Evolutionary conservation across 495 filamentous ascomycete genomes (phyloP).

Genomic region (Talaromyces ruber): DNA sequence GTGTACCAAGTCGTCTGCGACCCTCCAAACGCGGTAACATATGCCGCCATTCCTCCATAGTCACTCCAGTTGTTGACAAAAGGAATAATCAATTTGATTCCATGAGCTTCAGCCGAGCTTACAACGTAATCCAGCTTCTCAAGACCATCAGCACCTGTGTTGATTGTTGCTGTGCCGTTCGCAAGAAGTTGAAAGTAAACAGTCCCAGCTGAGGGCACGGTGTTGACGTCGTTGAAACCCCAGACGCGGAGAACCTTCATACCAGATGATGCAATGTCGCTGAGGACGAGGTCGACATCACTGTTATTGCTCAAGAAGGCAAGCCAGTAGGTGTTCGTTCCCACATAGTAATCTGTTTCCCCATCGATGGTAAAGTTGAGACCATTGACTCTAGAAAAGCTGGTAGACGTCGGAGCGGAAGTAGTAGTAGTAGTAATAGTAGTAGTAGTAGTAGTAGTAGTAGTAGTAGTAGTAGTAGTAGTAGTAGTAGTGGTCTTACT

Average conservation of each 20-base stretch:
- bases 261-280: constrained; percentile 38
- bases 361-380: constrained; percentile 13
- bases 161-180: constrained; percentile 43
- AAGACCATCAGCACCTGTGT: constrained; percentile 50
- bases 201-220: constrained; percentile 25
- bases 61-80: constrained; percentile 48
- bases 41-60: constrained; percentile 56
- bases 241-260: constrained; percentile 58
- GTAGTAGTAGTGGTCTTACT: neutral
- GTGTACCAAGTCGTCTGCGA: constrained; percentile 43
- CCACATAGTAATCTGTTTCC: constrained; percentile 37
- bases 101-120: constrained; percentile 38
- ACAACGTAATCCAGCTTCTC: constrained; percentile 57
- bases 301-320: constrained; percentile 48
- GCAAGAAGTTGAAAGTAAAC: constrained; percentile 50
- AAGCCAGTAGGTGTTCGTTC: constrained; percentile 64
- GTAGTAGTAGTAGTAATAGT: no score
- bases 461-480: no score
- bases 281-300: constrained; percentile 46
- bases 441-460: no score
- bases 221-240: constrained; percentile 55
- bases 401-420: neutral
- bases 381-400: constrained; percentile 3
- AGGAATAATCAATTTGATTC: constrained; percentile 45
- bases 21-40: constrained; percentile 48